A percentile compares a stretch with the other conserved stretches of the same genome.
Evolutionary conservation across 1,284 basidiomycete species (phyloP).

Genomic region (Bondarzewia mesenterica): DNA sequence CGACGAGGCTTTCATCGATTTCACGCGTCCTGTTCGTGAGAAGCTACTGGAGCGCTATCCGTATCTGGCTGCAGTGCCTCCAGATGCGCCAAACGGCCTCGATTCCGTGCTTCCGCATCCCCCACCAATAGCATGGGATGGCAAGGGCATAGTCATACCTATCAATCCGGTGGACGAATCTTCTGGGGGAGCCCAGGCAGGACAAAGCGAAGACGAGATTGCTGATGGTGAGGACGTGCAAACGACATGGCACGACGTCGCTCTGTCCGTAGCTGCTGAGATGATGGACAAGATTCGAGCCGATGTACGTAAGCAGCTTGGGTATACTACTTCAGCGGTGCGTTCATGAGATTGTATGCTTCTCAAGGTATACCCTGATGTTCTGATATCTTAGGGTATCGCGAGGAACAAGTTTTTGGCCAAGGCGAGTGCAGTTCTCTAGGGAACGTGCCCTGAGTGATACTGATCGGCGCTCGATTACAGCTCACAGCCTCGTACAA

Average conservation of each 20-base stretch:
- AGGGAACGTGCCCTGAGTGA: neutral
- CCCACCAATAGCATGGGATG: constrained; percentile 60
- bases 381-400: constrained; percentile 54
- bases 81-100: constrained; percentile 58
- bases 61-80: constrained; percentile 63
- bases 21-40: constrained; percentile 72
- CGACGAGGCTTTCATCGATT: constrained; percentile 86
- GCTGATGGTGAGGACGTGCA: constrained; percentile 25
- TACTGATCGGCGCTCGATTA: neutral
- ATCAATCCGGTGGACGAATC: constrained; percentile 30
- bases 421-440: constrained; percentile 51
- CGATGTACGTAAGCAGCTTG: constrained; percentile 66
- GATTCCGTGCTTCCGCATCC: constrained; percentile 82
- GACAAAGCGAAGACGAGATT: constrained; percentile 2
- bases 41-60: constrained; percentile 70
- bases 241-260: constrained; percentile 83
- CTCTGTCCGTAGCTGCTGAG: constrained; percentile 83
- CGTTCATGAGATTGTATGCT: neutral
- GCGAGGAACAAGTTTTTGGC: constrained; percentile 91
- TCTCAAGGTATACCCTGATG: neutral
- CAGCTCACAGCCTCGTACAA: constrained; percentile 84
- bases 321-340: constrained; percentile 93
- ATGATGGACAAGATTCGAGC: constrained; percentile 73
- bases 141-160: constrained; percentile 66
- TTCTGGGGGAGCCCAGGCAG: constrained; percentile 11